phyloP scores from a whole-genome alignment of 2,329 filamentous ascomycete species.

The Cytospora mali region DNA sequence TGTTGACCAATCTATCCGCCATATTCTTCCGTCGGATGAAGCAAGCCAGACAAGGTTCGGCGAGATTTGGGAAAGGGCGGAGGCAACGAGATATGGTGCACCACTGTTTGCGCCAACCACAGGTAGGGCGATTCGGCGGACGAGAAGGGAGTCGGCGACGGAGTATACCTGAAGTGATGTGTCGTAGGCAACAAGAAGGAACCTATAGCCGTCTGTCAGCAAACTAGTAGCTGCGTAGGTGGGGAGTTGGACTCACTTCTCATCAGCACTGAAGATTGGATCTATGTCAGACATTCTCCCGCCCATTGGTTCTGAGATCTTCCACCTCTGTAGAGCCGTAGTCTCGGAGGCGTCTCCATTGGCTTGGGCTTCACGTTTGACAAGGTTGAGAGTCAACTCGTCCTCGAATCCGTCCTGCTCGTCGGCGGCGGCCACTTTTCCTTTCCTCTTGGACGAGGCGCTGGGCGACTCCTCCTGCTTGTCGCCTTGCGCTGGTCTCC shows the following conservation, averaged over 20 bases:
- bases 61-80: conserved; percentile 44
- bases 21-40: conserved; percentile 59
- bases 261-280: conserved; percentile 62
- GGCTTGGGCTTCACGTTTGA: not conserved
- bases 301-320: conserved; percentile 64
- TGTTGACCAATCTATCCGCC: conserved; percentile 60
- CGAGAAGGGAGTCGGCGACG: conserved; percentile 76
- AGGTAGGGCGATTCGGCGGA: conserved; percentile 67
- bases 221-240: not conserved
- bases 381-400: not conserved
- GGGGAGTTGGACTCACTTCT: conserved; percentile 51
- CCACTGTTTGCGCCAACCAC: conserved; percentile 36
- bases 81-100: conserved; percentile 45
- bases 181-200: conserved; percentile 74
- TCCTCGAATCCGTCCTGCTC: conserved; percentile 23
- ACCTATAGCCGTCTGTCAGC: conserved; percentile 50
- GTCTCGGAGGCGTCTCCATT: conserved; percentile 5
- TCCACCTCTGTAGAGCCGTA: conserved; percentile 47
- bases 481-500: conserved; percentile 23
- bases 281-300: conserved; percentile 67
- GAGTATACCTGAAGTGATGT: conserved; percentile 81
- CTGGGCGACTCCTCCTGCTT: conserved; percentile 15
- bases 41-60: conserved; percentile 61
- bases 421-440: conserved; percentile 17
- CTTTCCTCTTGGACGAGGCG: conserved; percentile 20